Evolutionary conservation across 1,284 basidiomycete species (phyloP), one percentile per base, ranked within the genome.

Genomic region (Mycena sp.): DNA sequence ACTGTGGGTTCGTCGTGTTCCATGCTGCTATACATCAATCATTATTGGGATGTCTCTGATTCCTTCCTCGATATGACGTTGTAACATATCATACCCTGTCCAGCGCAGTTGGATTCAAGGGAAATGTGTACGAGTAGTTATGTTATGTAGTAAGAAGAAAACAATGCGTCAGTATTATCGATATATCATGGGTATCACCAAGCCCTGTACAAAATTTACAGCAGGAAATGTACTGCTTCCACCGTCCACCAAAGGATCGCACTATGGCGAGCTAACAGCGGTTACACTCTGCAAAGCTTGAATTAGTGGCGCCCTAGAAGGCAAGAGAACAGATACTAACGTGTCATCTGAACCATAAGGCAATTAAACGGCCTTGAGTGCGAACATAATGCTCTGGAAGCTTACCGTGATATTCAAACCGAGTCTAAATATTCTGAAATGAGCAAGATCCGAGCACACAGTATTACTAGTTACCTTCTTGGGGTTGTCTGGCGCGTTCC

Each of bases 401-500:
- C 76, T 70, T 80, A 90, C 91, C 92, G 68, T 93, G 87, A 74
- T 93, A 93, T 71, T 89, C 85, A 78, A 92, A 93, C 49, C 83
- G 84, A 37, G 92, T 92, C 91, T 51, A 59, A 26, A 28, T 16
- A 50, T 44, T 37, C n/a, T 17, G 19, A 50, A 55, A 53, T 70
- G 37, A 67, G 73, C 35, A 72, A 28, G 59, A 51, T 40, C 21
- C 51, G 58, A 32, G 12, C 21, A 40, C 49, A 35, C 35, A 21
- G 16, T 16, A 44, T 43, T 19, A 23, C 30, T 9, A 69, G 82
- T 23, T 57, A 90, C 91, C 85, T 93, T 92, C 86, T 93, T 93
- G n/a, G 93, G 92, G 75, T 93, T 92, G 46, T 91, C 87, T 6
- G 92, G 93, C n/a, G 92, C 93, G 59, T 81, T 84, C 49, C 81